Evolutionary conservation across 1,284 basidiomycete genomes (phyloP).

Genomic region (Microstroma glucosiphilum): DNA sequence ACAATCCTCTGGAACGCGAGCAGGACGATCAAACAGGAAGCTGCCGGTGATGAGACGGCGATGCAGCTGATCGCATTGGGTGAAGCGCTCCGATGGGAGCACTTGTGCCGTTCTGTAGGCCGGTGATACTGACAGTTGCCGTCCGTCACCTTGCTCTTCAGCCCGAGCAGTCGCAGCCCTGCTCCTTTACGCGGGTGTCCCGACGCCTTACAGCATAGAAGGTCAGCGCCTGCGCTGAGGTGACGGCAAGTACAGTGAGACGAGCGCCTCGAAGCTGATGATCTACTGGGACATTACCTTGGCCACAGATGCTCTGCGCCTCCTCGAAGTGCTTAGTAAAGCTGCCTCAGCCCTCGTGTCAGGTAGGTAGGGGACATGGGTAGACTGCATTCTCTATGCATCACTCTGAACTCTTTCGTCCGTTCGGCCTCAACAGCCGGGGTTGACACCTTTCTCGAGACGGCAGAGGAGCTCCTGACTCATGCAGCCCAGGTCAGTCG

Average conservation of each 20-base stretch:
- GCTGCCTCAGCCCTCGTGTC: background rate
- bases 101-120: too few species aligned
- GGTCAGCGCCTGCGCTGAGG: too few species aligned
- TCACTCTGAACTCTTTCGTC: background rate
- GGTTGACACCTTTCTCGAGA: background rate
- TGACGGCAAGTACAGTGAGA: background rate
- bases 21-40: too few species aligned
- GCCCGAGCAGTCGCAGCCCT: background rate
- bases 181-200: background rate
- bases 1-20: too few species aligned
- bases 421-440: background rate
- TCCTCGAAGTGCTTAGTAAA: background rate
- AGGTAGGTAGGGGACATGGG: background rate
- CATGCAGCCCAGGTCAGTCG: constrained; percentile 2
- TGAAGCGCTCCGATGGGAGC: too few species aligned
- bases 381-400: background rate
- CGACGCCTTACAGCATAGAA: background rate
- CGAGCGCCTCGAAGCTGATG: background rate
- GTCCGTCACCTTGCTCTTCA: too few species aligned
- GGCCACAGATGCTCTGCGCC: background rate
- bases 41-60: too few species aligned
- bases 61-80: too few species aligned
- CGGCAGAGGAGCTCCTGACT: background rate
- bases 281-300: background rate
- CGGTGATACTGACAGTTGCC: too few species aligned